These are phyloP conservation scores for Pseudonitzschia pungens DNA, from an alignment of 108 stramenopile genomes.

Conservation along the genomic window DNA sequence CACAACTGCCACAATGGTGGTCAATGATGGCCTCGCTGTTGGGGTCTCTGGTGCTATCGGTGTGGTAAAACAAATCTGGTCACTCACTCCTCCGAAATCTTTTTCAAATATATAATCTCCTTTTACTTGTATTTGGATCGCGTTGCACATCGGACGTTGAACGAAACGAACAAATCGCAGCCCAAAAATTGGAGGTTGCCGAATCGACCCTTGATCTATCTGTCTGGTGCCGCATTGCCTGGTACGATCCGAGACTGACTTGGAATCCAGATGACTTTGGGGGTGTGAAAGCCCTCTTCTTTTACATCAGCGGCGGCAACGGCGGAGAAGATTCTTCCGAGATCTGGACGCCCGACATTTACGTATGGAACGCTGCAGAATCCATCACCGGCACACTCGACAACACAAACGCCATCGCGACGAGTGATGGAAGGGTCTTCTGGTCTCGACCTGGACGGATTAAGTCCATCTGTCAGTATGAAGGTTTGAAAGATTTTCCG, in stretches of 20 bases:
- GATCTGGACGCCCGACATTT: constrained; percentile 53
- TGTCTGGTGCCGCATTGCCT: constrained; percentile 40
- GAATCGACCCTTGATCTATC: constrained; percentile 38
- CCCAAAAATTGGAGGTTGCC: constrained; percentile 32
- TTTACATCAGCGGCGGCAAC: constrained; percentile 33
- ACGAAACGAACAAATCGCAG: no score
- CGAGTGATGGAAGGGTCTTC: constrained; percentile 29
- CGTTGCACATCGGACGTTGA: no score
- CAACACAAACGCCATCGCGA: constrained; percentile 37
- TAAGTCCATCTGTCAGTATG: constrained; percentile 38
- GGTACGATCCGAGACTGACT: constrained; percentile 40
- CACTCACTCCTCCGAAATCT: no score
- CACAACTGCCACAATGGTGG: no score
- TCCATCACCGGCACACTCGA: constrained; percentile 19
- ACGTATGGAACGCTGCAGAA: constrained; percentile 42
- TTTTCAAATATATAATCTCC: no score
- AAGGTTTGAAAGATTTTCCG: constrained; percentile 38
- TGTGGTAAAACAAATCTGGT: no score
- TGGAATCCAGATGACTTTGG: constrained; percentile 38
- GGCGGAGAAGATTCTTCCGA: constrained; percentile 41
- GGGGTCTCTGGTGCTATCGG: no score
- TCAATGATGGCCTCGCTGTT: no score
- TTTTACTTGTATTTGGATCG: no score
- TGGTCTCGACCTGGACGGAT: constrained; percentile 45
- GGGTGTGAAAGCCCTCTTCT: constrained; percentile 27